These are phyloP conservation scores for Vitis rupestris DNA, from an alignment of 164 flowering plant genomes.

Conservation along the genomic window DNA sequence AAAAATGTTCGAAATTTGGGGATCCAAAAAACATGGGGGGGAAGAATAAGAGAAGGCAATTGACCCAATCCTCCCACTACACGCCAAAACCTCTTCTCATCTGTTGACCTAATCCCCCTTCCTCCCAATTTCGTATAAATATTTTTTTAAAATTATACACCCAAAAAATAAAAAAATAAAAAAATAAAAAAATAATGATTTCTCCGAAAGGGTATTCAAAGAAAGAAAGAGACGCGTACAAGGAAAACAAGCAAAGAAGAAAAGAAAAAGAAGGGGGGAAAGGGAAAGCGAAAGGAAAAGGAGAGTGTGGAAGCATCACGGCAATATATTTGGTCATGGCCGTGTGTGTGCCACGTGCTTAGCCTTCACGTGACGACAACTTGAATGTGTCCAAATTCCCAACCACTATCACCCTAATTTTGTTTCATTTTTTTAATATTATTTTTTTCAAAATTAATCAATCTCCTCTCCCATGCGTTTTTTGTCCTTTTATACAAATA, in stretches of 20 bases:
- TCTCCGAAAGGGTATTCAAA: neutral
- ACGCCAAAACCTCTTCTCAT: constrained; percentile 40
- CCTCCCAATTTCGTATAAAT: neutral
- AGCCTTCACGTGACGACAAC: constrained; percentile 32
- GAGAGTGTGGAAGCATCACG: constrained; percentile 13
- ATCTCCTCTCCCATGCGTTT: no score
- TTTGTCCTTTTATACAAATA: no score
- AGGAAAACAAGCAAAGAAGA: neutral
- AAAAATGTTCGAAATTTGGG: neutral
- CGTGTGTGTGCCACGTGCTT: constrained; percentile 37
- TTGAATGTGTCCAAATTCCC: constrained; percentile 12
- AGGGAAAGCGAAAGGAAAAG: neutral
- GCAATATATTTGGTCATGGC: constrained; percentile 20
- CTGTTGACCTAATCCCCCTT: constrained; percentile 52
- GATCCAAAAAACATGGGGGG: no score
- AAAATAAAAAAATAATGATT: neutral
- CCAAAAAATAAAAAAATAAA: neutral
- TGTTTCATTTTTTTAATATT: neutral
- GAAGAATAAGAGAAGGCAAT: neutral
- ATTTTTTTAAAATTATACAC: no score
- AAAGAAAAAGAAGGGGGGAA: neutral
- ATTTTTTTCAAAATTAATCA: neutral
- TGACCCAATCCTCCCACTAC: constrained; percentile 25
- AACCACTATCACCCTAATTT: constrained; percentile 6
- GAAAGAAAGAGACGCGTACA: neutral